Conservation (phyloP, 108 stramenopile species). For the Fragilaria crotonensis region DNA sequence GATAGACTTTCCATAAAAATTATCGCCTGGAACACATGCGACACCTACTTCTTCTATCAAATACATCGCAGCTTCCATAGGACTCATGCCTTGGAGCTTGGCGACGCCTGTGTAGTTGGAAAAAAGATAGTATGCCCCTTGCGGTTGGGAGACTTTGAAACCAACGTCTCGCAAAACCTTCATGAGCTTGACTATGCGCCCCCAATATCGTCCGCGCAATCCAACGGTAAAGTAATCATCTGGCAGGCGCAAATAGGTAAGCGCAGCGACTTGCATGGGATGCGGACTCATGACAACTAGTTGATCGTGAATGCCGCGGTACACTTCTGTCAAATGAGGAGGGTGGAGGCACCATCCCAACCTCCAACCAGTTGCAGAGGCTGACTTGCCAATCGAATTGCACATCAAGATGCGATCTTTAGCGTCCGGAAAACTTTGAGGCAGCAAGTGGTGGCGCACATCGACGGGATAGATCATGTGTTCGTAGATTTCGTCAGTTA, state of each 20-base stretch:
- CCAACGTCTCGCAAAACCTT: conserved; percentile 26
- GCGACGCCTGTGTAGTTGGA: conserved; percentile 38
- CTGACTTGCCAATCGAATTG: conserved; percentile 59
- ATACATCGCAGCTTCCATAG: conserved; percentile 59
- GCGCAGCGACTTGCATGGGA: conserved; percentile 55
- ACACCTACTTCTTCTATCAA: conserved; percentile 48
- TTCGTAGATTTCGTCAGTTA: conserved; percentile 78
- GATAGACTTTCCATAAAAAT: conserved; percentile 47
- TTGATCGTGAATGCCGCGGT: conserved; percentile 70
- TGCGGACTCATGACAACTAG: conserved; percentile 61
- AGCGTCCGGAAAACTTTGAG: conserved; percentile 45
- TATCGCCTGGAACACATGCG: conserved; percentile 66
- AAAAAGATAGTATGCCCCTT: conserved; percentile 68
- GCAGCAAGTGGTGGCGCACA: conserved; percentile 11
- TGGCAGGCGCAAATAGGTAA: conserved; percentile 52
- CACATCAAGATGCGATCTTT: conserved; percentile 38
- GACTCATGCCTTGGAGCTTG: conserved; percentile 4
- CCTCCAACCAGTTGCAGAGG: conserved; percentile 62
- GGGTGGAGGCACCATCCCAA: conserved; percentile 71
- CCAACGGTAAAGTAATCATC: conserved; percentile 33
- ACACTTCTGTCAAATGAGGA: conserved; percentile 28
- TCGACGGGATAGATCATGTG: conserved; percentile 42
- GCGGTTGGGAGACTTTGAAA: conserved; percentile 36
- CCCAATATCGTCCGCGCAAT: conserved; percentile 26
- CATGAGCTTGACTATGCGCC: conserved; percentile 28